Percentiles rank a stretch among this genome's conserved stretches.
These are phyloP conservation scores for Phialophora chinensis DNA, from an alignment of 2,329 filamentous ascomycete genomes.

Conservation along the genomic window DNA sequence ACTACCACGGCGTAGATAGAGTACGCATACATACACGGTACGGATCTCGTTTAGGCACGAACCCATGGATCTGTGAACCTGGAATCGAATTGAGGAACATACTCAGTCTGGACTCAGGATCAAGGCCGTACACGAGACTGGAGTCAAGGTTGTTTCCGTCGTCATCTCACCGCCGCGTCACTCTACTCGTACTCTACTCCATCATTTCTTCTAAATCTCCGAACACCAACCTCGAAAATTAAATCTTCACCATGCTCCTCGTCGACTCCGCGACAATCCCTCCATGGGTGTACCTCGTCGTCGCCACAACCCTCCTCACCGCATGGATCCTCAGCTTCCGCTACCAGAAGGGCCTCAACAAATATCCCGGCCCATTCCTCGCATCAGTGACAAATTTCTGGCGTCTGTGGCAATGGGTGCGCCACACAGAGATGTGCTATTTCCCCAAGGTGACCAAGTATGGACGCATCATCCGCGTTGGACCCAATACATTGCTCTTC, in stretches of 20 bases:
- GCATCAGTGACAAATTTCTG: slow-evolving; percentile 27
- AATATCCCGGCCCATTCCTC: slow-evolving; percentile 24
- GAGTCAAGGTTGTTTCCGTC: background rate
- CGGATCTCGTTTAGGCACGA: background rate
- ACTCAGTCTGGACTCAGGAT: background rate
- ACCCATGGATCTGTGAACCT: background rate
- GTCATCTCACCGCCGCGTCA: background rate
- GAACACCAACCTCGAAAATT: no score
- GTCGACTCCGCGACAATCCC: slow-evolving; percentile 8
- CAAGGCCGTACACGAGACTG: no score
- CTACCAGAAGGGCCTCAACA: slow-evolving; percentile 28
- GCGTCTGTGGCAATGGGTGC: slow-evolving; percentile 20
- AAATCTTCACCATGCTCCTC: slow-evolving; percentile 4
- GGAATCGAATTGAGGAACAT: background rate
- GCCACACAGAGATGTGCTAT: slow-evolving; percentile 15
- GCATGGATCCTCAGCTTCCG: slow-evolving; percentile 18
- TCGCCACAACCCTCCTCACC: slow-evolving; percentile 4
- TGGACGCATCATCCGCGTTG: slow-evolving; percentile 68
- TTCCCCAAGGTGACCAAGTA: slow-evolving; percentile 43
- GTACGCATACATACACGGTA: background rate
- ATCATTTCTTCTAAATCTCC: background rate
- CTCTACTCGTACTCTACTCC: no score
- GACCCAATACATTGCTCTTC: slow-evolving; percentile 70
- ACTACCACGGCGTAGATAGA: background rate
- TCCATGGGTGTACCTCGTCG: slow-evolving; percentile 3